Base-by-base conservation (phyloP, 2,329 filamentous ascomycete genomes). In the Magnaporthiopsis incrustans region DNA sequence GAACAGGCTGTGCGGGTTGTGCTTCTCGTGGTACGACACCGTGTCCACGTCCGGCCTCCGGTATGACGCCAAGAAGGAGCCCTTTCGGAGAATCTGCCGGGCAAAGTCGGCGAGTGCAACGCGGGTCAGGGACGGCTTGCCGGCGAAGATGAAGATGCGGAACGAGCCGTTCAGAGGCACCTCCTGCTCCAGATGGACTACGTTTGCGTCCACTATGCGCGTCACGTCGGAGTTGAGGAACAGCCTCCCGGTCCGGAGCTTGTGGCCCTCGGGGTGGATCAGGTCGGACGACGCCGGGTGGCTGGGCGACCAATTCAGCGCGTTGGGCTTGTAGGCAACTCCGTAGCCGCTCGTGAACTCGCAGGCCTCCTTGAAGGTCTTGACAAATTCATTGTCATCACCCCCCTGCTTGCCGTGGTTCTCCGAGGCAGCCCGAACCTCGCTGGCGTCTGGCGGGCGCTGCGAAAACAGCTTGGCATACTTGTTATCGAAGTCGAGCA, bases 291-390 rank as follows among this genome's bases (percentile, higher is more conserved):
- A 82, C 18, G 89, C 90, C 0, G 86, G 81, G 76, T 97, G 92
- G 4, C 79, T 78, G 0, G 85, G 75, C 12, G 89, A 90, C 91
- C 92, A 96, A 78, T 96, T 97, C 76, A 96, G 82, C 35, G 84
- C 77, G 76, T 96, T 97, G 63, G 89, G 82, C 68, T 88, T 84
- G 78, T 97, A 97, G 35, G 87, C 89, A 27, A 97, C 92, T 66
- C 93, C 93, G 73, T 96, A 97, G 65, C 93, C 93, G 68, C 89
- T 92, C 14, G 92, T 97, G 76, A 97, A 96, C 72, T 95, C 92
- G 79, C 92, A 97, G 35, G 87, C 87, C 65, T 91, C 90, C 75
- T 97, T 97, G 82, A 97, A 97, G 0, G 89, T 92, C 77, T 89
- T 89, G 73, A 96, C 86, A 73, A 97, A 97, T 14, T 90, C 86